Conservation (phyloP, 129 eudicot species). For the Erigeron canadensis region DNA sequence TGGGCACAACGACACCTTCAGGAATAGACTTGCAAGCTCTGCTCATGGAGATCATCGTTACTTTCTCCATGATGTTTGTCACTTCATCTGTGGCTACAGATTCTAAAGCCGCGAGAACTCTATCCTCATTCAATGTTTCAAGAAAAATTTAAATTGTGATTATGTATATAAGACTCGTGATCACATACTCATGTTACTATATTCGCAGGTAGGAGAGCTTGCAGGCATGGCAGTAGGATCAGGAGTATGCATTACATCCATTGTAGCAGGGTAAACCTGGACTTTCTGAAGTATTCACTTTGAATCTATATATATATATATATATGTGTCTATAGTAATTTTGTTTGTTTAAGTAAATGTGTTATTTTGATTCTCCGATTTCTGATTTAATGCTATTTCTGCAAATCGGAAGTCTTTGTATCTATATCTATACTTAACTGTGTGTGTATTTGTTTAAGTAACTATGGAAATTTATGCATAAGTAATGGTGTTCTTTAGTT, state of each 20-base stretch:
- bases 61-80: too few species aligned
- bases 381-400: too few species aligned
- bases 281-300: background rate
- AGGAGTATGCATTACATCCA: constrained; percentile 85
- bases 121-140: background rate
- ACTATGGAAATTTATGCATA: background rate
- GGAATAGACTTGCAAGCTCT: too few species aligned
- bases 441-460: background rate
- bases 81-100: constrained; percentile 87
- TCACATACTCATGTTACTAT: background rate
- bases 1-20: too few species aligned
- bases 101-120: constrained; percentile 33
- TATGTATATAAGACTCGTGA: background rate
- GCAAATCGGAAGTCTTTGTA: background rate
- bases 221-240: constrained; percentile 94
- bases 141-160: background rate
- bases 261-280: constrained; percentile 73
- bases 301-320: too few species aligned
- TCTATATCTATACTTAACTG: background rate
- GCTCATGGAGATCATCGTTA: too few species aligned
- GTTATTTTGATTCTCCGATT: too few species aligned
- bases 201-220: constrained; percentile 64
- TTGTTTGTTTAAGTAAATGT: constrained; percentile 40
- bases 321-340: too few species aligned
- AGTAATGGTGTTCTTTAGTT: background rate